These are phyloP conservation scores for Pseudoturritis turrita DNA, from an alignment of 345 rosid species.

Conservation along the genomic window DNA sequence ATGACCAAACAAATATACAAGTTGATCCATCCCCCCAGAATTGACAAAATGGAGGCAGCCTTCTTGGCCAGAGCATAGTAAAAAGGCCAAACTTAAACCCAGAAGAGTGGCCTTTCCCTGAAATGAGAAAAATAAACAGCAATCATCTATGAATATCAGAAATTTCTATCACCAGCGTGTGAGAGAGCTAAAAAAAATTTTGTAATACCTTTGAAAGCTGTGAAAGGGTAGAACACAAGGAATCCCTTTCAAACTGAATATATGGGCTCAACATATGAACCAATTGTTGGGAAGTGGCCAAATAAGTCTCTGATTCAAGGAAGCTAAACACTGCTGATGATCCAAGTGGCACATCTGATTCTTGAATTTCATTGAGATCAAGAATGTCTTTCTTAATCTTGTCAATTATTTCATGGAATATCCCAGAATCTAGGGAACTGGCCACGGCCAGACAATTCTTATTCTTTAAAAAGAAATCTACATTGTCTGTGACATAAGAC, in stretches of 20 bases:
- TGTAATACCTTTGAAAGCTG: constrained; percentile 58
- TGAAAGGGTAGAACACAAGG: constrained; percentile 38
- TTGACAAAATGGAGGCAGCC: constrained; percentile 91
- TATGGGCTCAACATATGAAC: constrained; percentile 52
- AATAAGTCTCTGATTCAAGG: constrained; percentile 51
- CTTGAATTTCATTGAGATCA: constrained; percentile 43
- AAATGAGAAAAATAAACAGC: constrained; percentile 31
- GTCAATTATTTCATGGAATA: constrained; percentile 36
- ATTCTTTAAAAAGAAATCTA: constrained; percentile 32
- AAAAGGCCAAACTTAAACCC: constrained; percentile 64
- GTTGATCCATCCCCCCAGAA: constrained; percentile 77
- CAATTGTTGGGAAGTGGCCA: constrained; percentile 60
- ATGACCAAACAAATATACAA: constrained; percentile 47
- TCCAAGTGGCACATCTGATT: constrained; percentile 38
- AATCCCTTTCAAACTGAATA: constrained; percentile 41
- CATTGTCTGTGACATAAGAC: constrained; percentile 45
- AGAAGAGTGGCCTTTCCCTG: constrained; percentile 69
- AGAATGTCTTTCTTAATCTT: constrained; percentile 56
- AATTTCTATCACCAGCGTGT: neutral
- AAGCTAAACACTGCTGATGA: constrained; percentile 33
- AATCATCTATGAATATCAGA: constrained; percentile 14
- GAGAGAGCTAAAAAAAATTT: neutral
- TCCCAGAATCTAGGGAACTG: constrained; percentile 41
- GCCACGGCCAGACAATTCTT: constrained; percentile 39
- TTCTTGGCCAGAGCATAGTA: constrained; percentile 83